These are phyloP conservation scores for Nasturtium officinale DNA, from an alignment of 345 rosid species.

Conservation along the genomic window DNA sequence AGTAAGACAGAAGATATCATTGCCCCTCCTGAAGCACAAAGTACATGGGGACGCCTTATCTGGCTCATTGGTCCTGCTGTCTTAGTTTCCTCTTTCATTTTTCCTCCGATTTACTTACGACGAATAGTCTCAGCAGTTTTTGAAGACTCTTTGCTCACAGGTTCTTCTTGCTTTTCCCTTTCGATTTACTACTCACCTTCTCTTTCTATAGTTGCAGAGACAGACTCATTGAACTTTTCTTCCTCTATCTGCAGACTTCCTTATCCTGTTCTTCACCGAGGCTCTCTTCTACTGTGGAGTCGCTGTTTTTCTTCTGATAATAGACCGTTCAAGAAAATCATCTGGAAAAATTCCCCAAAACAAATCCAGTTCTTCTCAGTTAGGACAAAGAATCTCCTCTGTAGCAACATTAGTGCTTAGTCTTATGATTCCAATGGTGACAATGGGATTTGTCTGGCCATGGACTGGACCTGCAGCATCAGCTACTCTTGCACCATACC, in stretches of 20 bases:
- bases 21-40: slow-evolving; percentile 42
- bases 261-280: slow-evolving; percentile 94
- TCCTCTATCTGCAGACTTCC: slow-evolving; percentile 70
- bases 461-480: slow-evolving; percentile 99
- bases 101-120: slow-evolving; percentile 85
- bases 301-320: slow-evolving; percentile 68
- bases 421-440: slow-evolving; percentile 90
- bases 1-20: slow-evolving; percentile 48
- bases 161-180: slow-evolving; percentile 41
- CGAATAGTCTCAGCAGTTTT: slow-evolving; percentile 73
- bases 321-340: slow-evolving; percentile 66
- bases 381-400: slow-evolving; percentile 81
- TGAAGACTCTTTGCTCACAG: slow-evolving; percentile 95
- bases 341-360: slow-evolving; percentile 31
- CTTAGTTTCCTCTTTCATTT: slow-evolving; percentile 86
- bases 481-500: slow-evolving; percentile 96
- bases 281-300: slow-evolving; percentile 96
- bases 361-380: slow-evolving; percentile 45
- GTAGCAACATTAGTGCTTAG: slow-evolving; percentile 89
- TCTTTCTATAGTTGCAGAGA: neutral
- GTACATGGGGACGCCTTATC: slow-evolving; percentile 54
- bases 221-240: neutral
- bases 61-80: slow-evolving; percentile 92
- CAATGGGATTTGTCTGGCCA: slow-evolving; percentile 99
- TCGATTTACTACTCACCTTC: slow-evolving; percentile 1